A percentile compares a stretch with the other conserved stretches of the same genome.
These are phyloP conservation scores for Tolypocladium cylindrosporum DNA, from an alignment of 2,329 filamentous ascomycete genomes.

Conservation along the genomic window DNA sequence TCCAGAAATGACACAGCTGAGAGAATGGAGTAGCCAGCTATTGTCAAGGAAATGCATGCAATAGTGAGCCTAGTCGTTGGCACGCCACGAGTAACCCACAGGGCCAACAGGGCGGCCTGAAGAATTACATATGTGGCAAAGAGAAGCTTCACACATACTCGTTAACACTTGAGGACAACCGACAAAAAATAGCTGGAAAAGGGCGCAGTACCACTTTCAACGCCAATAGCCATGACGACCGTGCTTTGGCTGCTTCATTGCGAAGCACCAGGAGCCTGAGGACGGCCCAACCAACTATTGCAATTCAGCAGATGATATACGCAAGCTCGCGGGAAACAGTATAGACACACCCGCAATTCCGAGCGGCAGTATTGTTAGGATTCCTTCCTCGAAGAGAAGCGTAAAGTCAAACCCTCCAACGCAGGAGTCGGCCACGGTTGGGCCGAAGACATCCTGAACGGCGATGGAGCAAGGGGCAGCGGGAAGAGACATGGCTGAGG, in stretches of 20 bases:
- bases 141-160: neutral
- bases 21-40: conserved; percentile 8
- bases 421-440: conserved; percentile 8
- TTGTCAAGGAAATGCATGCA: conserved; percentile 6
- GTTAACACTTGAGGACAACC: neutral
- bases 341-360: conserved; percentile 6
- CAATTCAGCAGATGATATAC: neutral
- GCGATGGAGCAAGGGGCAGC: conserved; percentile 4
- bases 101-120: conserved; percentile 7
- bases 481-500: neutral
- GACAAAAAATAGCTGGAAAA: neutral
- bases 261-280: conserved; percentile 2
- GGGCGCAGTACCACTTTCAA: conserved; percentile 6
- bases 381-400: conserved; percentile 15
- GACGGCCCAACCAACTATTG: conserved; percentile 2
- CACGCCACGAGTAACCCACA: conserved; percentile 8
- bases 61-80: conserved; percentile 9
- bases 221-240: conserved; percentile 6
- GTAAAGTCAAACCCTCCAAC: conserved; percentile 19
- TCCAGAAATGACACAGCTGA: conserved; percentile 18
- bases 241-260: conserved; percentile 3
- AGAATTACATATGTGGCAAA: conserved; percentile 5
- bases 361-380: conserved; percentile 13
- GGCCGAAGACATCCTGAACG: conserved; percentile 9
- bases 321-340: neutral